Percentiles rank a stretch among this genome's conserved stretches.
Conservation (phyloP, 495 filamentous ascomycete genomes). For the Trypethelium eluteriae region DNA sequence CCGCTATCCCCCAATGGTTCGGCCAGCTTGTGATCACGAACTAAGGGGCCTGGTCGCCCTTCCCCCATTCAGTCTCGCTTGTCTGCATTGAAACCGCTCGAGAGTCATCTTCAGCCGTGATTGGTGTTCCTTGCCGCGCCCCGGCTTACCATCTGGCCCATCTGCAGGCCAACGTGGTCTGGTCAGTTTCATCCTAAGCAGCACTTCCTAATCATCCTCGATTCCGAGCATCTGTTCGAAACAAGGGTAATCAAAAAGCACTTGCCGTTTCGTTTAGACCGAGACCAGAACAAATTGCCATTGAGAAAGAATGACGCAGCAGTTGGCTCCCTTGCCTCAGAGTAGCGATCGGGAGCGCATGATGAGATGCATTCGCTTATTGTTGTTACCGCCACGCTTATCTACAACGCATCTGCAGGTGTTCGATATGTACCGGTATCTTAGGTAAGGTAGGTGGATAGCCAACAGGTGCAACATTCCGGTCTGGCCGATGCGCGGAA, state of each 20-base stretch:
- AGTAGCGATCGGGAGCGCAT: background rate
- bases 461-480: background rate
- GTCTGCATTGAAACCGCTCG: conserved; percentile 4
- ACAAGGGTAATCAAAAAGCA: background rate
- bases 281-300: background rate
- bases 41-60: background rate
- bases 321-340: background rate
- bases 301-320: background rate
- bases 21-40: background rate
- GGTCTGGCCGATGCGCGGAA: background rate
- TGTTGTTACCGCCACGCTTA: background rate
- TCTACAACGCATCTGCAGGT: background rate
- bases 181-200: background rate
- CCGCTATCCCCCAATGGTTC: background rate
- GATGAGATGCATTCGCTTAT: background rate
- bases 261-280: background rate
- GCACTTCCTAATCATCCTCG: background rate
- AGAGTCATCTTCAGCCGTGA: background rate
- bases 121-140: conserved; percentile 1
- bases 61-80: background rate
- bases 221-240: background rate
- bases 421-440: too few relatives aligned
- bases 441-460: background rate
- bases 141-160: background rate
- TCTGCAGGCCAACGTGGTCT: background rate